Evolutionary conservation across 768 basidiomycete genomes (phyloP).

Genomic region (Tulasnella sp.): DNA sequence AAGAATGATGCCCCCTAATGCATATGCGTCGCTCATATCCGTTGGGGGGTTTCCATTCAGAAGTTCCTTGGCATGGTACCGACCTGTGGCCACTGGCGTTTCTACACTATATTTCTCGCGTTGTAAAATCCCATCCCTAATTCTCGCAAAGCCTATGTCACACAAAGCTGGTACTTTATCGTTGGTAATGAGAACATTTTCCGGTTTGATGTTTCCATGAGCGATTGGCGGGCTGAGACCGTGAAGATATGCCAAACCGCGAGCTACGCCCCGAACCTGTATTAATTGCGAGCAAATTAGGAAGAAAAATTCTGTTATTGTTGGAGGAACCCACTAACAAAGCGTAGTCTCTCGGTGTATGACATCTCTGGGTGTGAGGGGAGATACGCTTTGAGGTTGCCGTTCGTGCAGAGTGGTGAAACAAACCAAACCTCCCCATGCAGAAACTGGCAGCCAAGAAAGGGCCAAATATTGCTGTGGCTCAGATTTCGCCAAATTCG

Average conservation of each 20-base stretch:
- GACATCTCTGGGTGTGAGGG: not conserved
- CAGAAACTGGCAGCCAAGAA: no score
- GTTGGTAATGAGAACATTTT: not conserved
- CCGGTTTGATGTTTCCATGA: constrained; percentile 31
- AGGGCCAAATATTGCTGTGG: no score
- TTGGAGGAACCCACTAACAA: not conserved
- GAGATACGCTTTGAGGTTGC: not conserved
- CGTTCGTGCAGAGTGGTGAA: not conserved
- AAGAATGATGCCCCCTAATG: not conserved
- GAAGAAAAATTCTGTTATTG: not conserved
- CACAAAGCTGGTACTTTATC: not conserved
- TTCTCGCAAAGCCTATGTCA: not conserved
- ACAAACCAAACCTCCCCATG: not conserved
- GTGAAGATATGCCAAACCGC: constrained; percentile 31
- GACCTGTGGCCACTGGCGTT: no score
- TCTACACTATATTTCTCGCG: no score
- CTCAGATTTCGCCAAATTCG: no score
- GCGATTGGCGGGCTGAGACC: constrained; percentile 23
- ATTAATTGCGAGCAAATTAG: not conserved
- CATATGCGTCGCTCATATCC: not conserved
- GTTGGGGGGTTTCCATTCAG: not conserved
- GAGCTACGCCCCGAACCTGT: constrained; percentile 28
- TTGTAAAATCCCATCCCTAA: not conserved
- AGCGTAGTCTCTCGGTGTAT: not conserved
- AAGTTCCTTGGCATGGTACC: not conserved